Conservation (phyloP, 805 yeast genomes). For the Torulaspora franciscae region DNA sequence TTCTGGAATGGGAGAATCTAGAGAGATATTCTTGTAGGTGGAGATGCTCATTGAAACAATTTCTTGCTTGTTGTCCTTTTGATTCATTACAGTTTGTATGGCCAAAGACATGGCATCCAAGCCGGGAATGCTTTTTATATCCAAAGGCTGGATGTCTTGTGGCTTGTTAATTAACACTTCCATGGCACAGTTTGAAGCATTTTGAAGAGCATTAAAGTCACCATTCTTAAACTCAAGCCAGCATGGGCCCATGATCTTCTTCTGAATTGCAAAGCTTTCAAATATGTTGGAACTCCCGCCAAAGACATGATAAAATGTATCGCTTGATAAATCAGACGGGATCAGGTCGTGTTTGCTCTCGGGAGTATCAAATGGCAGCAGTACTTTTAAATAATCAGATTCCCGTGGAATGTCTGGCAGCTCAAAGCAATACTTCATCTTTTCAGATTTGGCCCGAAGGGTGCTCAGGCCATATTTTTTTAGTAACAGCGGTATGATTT, state of each 20-base stretch:
- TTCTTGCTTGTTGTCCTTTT: slow-evolving; percentile 75
- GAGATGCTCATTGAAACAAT: slow-evolving; percentile 78
- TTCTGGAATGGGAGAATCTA: slow-evolving; percentile 69
- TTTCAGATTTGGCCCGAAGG: slow-evolving; percentile 65
- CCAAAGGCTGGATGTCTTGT: slow-evolving; percentile 42
- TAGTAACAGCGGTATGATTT: slow-evolving; percentile 61
- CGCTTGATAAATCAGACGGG: slow-evolving; percentile 69
- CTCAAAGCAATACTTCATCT: slow-evolving; percentile 85
- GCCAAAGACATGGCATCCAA: slow-evolving; percentile 70
- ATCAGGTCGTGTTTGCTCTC: slow-evolving; percentile 43
- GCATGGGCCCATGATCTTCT: slow-evolving; percentile 94
- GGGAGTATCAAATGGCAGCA: slow-evolving; percentile 68
- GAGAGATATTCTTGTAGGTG: slow-evolving; percentile 61
- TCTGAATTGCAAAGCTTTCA: slow-evolving; percentile 78
- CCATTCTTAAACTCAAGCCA: slow-evolving; percentile 77
- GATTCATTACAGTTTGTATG: slow-evolving; percentile 74
- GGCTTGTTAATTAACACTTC: slow-evolving; percentile 60
- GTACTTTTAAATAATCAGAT: slow-evolving; percentile 71
- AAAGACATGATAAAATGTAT: slow-evolving; percentile 71
- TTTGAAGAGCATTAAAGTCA: slow-evolving; percentile 52
- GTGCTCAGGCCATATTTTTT: slow-evolving; percentile 56
- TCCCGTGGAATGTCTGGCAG: slow-evolving; percentile 68
- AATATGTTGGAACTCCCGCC: slow-evolving; percentile 71
- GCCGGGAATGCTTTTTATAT: slow-evolving; percentile 52
- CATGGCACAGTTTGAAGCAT: slow-evolving; percentile 75